A percentile compares a stretch with the other conserved stretches of the same genome.
Evolutionary conservation across 2,329 filamentous ascomycete genomes (phyloP).

Genomic region (Colletotrichum tamarilloi): DNA sequence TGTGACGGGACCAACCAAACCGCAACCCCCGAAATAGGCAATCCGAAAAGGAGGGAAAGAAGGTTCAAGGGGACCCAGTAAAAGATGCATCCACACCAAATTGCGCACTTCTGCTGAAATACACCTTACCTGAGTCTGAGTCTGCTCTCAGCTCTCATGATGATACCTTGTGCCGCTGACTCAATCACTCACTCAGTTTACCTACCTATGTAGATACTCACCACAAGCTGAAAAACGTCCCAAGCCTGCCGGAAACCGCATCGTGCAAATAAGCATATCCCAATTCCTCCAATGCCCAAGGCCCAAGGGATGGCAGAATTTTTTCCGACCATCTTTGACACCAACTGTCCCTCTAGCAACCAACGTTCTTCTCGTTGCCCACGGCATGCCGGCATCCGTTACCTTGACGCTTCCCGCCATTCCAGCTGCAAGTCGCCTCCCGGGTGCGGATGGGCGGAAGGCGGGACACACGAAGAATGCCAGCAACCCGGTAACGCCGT

Average conservation of each 20-base stretch:
- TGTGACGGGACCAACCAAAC: background rate
- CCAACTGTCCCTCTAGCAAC: no score
- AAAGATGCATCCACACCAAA: background rate
- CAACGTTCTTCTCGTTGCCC: no score
- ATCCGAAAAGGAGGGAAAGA: background rate
- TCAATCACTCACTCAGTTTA: background rate
- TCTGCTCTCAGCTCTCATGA: background rate
- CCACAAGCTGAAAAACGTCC: background rate
- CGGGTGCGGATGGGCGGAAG: background rate
- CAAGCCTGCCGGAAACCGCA: background rate
- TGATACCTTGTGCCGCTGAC: background rate
- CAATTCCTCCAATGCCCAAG: no score
- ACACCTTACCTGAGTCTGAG: background rate
- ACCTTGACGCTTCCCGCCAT: background rate
- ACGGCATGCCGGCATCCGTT: no score
- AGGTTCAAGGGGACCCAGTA: background rate
- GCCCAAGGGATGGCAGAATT: no score
- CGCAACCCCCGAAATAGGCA: background rate
- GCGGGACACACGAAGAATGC: conserved; percentile 2
- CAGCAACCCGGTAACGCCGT: background rate
- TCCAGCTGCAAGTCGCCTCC: conserved; percentile 9
- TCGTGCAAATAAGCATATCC: background rate
- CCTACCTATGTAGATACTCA: no score
- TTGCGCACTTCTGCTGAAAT: background rate
- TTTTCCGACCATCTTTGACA: no score